Base-by-base conservation (phyloP, 1,284 basidiomycete genomes). In the Fistulinella staudtii region DNA sequence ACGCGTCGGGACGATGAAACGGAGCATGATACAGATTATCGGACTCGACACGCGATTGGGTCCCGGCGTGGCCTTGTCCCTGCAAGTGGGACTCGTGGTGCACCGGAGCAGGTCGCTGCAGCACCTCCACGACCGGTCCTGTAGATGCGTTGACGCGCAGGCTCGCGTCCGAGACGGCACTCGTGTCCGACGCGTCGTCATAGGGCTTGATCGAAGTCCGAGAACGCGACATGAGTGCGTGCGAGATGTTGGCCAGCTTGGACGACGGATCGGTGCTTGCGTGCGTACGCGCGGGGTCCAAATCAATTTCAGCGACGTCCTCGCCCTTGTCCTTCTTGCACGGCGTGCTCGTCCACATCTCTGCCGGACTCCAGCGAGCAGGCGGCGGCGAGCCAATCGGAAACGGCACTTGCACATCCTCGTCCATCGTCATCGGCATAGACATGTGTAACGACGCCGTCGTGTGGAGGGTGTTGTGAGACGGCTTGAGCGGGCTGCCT, bases 331-430 rank as follows among this genome's bases (percentile, higher is more conserved):
- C 47, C 17, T 21, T 24, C 41, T 50, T 54, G 31, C 15, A 45
- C 1, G 57, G 61, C 1, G 61, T 63, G 36, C 61, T 63, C 25
- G 57, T 56, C 61, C 61, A 62, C 5, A 62, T 44, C 18, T 50
- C 34, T 3, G 35, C 7, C 11, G 59, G 43, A 28, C 23, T 41
- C 58, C 59, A 58, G 18, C 17, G 45, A 22, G 33, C 40, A 17
- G 54, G 51, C 1, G 47, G 39, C 5, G 54, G 45, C 7, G 58
- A 60, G 15, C 25, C 54, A 1, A 60, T 44, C 23, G 43, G 43
- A n/a, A n/a, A n/a, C n/a, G n/a, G n/a, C n/a, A n/a, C n/a, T n/a
- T n/a, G n/a, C n/a, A n/a, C n/a, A n/a, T n/a, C n/a, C n/a, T n/a
- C n/a, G n/a, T n/a, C n/a, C n/a, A n/a, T n/a, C n/a, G n/a, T n/a